phyloP scores from a whole-genome alignment of 805 yeast species.

The Starmerella potacharoeniae region DNA sequence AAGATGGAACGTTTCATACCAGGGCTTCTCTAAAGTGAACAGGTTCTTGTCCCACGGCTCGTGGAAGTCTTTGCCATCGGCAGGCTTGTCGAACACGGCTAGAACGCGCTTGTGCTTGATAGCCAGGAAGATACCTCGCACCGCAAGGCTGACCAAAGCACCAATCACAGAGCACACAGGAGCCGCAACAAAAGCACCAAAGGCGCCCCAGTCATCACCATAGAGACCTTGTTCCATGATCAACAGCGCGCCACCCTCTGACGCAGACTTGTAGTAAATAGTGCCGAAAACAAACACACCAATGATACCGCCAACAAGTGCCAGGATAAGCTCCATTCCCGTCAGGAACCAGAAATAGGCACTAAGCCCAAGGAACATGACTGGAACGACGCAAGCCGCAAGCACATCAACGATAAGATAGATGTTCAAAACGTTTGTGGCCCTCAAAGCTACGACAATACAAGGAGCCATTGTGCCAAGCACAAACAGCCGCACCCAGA shows the following conservation, averaged over 20 bases:
- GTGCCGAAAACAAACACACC: conserved; percentile 77
- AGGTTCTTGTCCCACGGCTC: conserved; percentile 14
- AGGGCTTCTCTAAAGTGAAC: conserved; percentile 15
- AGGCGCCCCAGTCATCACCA: conserved; percentile 79
- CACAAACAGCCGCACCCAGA: conserved; percentile 60
- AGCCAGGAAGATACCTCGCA: conserved; percentile 20
- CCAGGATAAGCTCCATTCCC: conserved; percentile 71
- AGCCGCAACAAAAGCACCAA: conserved; percentile 88
- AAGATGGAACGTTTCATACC: conserved; percentile 20
- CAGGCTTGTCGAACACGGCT: conserved; percentile 21
- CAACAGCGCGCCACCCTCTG: conserved; percentile 64
- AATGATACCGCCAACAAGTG: conserved; percentile 73
- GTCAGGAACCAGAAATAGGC: conserved; percentile 54
- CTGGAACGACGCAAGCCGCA: conserved; percentile 77
- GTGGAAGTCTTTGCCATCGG: conserved; percentile 10
- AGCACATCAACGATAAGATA: conserved; percentile 84
- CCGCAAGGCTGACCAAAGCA: conserved; percentile 40
- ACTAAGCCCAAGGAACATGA: conserved; percentile 67
- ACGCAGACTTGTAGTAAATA: conserved; percentile 53
- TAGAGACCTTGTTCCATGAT: conserved; percentile 60
- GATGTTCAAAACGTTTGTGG: conserved; percentile 73
- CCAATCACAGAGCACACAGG: conserved; percentile 67
- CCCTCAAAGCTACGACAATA: conserved; percentile 71
- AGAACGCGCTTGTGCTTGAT: conserved; percentile 9
- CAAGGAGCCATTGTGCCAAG: conserved; percentile 74